A percentile compares a stretch with the other conserved stretches of the same genome.
phyloP scores from a whole-genome alignment of 805 yeast genomes.

The Dipodascus geniculatus region DNA sequence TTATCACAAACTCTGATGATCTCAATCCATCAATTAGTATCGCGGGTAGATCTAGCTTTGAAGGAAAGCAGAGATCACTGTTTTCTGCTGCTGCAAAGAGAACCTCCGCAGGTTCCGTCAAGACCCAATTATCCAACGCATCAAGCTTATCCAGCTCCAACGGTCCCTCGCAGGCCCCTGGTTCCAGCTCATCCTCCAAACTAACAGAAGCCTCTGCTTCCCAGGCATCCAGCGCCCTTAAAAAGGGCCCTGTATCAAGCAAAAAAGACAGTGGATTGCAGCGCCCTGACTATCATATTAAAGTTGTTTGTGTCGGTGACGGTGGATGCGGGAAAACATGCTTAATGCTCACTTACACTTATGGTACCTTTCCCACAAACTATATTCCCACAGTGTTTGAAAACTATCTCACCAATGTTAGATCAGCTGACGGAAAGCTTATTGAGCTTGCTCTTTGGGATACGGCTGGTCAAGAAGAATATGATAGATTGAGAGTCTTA shows the following conservation, averaged over 20 bases:
- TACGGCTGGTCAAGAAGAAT: conserved; percentile 85
- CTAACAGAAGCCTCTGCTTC: neutral
- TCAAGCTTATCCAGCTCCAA: neutral
- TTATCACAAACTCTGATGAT: neutral
- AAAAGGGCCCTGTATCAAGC: neutral
- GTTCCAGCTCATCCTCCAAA: neutral
- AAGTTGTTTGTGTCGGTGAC: conserved; percentile 78
- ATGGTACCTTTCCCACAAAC: conserved; percentile 55
- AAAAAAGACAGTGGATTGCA: neutral
- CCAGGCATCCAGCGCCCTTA: neutral
- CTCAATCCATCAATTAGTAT: neutral
- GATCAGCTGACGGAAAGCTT: conserved; percentile 35
- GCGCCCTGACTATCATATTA: conserved; percentile 30
- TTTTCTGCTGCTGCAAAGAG: neutral
- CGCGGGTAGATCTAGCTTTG: neutral
- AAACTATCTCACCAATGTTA: conserved; percentile 52
- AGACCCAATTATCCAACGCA: neutral
- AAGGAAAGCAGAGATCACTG: neutral
- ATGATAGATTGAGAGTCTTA: conserved; percentile 67
- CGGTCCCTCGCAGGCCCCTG: neutral
- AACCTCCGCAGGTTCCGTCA: neutral
- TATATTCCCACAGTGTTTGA: conserved; percentile 81
- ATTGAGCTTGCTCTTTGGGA: conserved; percentile 76
- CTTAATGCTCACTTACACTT: conserved; percentile 50
- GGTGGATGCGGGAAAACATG: conserved; percentile 90